Evolutionary conservation across 495 filamentous ascomycete genomes (phyloP).

Genomic region (Hamigera avellanea): DNA sequence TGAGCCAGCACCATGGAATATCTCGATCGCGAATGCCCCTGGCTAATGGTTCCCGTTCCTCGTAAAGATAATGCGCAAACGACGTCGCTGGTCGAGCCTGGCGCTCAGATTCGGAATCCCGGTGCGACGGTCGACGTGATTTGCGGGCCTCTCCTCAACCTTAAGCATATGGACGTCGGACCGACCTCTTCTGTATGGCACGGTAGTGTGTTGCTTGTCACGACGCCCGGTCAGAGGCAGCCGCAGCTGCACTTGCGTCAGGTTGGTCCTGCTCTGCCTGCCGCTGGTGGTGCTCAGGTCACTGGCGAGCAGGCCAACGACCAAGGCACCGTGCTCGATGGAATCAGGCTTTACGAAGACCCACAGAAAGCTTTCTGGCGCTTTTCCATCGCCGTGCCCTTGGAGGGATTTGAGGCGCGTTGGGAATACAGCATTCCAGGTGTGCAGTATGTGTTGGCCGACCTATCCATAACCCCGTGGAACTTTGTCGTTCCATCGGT

Average conservation of each 20-base stretch:
- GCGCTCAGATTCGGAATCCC: conserved; percentile 1
- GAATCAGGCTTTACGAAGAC: conserved; percentile 69
- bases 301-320: conserved; percentile 3
- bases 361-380: conserved; percentile 69
- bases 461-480: conserved; percentile 27
- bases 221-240: conserved; percentile 45
- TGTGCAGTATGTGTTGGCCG: conserved; percentile 24
- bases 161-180: conserved; percentile 63
- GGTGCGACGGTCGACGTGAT: conserved; percentile 48
- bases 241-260: conserved; percentile 39
- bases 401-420: conserved; percentile 32
- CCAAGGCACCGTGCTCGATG: conserved; percentile 24
- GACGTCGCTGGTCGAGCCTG: background rate
- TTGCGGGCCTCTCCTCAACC: conserved; percentile 76
- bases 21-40: too few species aligned
- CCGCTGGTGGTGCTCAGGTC: conserved; percentile 2
- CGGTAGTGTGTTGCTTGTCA: conserved; percentile 75
- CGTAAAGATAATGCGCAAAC: too few species aligned
- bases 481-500: conserved; percentile 66
- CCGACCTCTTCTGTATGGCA: conserved; percentile 49
- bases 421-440: conserved; percentile 39
- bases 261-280: conserved; percentile 22
- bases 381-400: conserved; percentile 49
- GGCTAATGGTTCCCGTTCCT: too few species aligned
- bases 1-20: too few species aligned